A percentile compares a stretch with the other conserved stretches of the same genome.
Conservation (phyloP, 163 green algal genomes). For the Scenedesmus sp. region DNA sequence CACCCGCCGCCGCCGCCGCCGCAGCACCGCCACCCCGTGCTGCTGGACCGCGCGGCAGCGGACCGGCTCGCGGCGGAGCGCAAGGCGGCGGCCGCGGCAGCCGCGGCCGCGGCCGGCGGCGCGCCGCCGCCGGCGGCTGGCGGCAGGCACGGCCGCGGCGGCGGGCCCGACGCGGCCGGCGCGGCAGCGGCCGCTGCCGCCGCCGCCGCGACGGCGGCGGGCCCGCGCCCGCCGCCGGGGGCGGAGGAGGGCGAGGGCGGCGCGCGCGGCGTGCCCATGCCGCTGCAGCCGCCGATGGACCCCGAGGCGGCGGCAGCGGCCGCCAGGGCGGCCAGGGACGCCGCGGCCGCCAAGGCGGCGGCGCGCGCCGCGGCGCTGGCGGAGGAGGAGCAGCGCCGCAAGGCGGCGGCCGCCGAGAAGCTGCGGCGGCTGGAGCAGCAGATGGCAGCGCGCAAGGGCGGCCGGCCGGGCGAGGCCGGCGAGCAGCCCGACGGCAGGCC, state of each 20-base stretch:
- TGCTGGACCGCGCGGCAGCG: slow-evolving; percentile 20
- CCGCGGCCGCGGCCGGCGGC: neutral
- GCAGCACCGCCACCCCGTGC: slow-evolving; percentile 17
- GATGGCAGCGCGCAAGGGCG: slow-evolving; percentile 49
- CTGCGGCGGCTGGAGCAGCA: slow-evolving; percentile 57
- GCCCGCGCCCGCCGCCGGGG: neutral
- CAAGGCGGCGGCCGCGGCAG: neutral
- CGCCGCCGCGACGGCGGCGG: neutral
- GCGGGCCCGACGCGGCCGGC: neutral
- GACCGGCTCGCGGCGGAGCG: slow-evolving; percentile 29
- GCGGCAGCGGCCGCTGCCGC: slow-evolving; percentile 14
- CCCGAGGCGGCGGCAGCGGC: slow-evolving; percentile 27
- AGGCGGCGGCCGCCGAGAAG: slow-evolving; percentile 57
- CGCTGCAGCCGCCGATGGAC: slow-evolving; percentile 13
- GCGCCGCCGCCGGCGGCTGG: slow-evolving; percentile 4
- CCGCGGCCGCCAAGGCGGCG: slow-evolving; percentile 18
- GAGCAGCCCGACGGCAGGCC: no score
- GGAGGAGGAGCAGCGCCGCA: slow-evolving; percentile 55
- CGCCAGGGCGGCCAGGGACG: slow-evolving; percentile 30
- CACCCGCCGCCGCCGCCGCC: slow-evolving; percentile 27
- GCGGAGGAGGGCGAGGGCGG: slow-evolving; percentile 10
- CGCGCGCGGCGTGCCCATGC: neutral
- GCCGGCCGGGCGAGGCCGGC: no score
- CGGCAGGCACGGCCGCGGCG: slow-evolving; percentile 4
- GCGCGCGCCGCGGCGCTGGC: slow-evolving; percentile 43